These are phyloP conservation scores for Tuber umbilicatum DNA, from an alignment of 495 filamentous ascomycete genomes.

Conservation along the genomic window DNA sequence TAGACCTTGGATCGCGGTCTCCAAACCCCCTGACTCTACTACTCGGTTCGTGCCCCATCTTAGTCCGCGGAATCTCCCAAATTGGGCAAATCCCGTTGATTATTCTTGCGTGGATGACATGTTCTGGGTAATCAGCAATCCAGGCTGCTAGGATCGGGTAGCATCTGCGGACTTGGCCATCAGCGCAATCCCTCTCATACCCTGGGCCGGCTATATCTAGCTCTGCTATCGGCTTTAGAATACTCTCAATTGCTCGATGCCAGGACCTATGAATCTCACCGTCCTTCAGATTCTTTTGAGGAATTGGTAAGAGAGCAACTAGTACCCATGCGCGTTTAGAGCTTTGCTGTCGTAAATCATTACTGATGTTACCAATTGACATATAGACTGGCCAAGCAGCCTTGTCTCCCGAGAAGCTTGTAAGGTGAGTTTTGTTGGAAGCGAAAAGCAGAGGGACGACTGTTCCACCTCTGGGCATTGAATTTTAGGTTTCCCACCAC, in stretches of 20 bases:
- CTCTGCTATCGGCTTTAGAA: not conserved
- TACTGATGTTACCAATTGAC: not conserved
- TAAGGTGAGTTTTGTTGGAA: conserved; percentile 7
- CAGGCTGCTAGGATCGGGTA: no score
- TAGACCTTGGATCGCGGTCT: not conserved
- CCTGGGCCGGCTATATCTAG: not conserved
- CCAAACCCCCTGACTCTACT: not conserved
- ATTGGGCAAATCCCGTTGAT: not conserved
- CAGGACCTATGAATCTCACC: not conserved
- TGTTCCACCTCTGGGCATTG: not conserved
- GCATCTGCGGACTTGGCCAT: not conserved
- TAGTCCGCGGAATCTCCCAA: not conserved
- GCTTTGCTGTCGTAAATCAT: not conserved
- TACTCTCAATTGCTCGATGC: not conserved
- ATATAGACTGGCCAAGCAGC: conserved; percentile 9
- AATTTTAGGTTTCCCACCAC: conserved; percentile 4
- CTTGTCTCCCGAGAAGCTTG: conserved; percentile 13
- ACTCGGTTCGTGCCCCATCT: not conserved
- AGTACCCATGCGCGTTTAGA: not conserved
- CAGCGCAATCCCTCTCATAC: not conserved
- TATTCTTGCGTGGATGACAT: no score
- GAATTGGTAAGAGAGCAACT: not conserved
- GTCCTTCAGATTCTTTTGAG: not conserved
- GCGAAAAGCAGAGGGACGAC: not conserved
- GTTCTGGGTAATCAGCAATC: no score